phyloP scores from a whole-genome alignment of 116 monocot species.

The Phalaenopsis hybrid region DNA sequence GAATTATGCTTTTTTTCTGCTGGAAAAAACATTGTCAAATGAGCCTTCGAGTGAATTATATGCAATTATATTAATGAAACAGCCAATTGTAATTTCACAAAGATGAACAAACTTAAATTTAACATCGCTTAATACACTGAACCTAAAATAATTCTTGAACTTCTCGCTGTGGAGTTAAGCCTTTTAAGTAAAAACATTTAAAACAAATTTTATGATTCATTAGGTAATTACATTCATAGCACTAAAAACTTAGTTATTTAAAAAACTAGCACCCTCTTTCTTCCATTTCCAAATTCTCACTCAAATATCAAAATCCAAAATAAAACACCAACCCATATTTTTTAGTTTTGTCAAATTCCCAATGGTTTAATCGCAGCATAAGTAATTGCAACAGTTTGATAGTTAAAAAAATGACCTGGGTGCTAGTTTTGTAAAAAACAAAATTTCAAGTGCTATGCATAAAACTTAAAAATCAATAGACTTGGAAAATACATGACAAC shows the following conservation, averaged over 20 bases:
- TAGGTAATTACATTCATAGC: neutral
- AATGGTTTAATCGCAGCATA: no score
- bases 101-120: neutral
- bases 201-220: neutral
- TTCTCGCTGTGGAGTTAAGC: neutral
- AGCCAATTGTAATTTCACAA: neutral
- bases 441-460: no score
- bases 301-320: no score
- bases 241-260: no score
- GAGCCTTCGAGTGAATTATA: neutral
- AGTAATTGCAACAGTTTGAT: no score
- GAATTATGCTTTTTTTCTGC: neutral
- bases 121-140: neutral
- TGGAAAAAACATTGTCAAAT: neutral
- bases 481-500: neutral
- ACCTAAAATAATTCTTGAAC: neutral
- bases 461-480: neutral
- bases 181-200: neutral
- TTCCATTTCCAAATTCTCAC: no score
- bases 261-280: no score
- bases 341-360: no score
- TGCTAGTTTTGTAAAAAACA: no score
- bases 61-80: constrained; percentile 1
- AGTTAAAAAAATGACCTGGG: no score
- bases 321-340: no score